Evolutionary conservation across 805 yeast genomes (phyloP), one percentile per base, ranked within the genome.

Genomic region (Suhomyces sp.): DNA sequence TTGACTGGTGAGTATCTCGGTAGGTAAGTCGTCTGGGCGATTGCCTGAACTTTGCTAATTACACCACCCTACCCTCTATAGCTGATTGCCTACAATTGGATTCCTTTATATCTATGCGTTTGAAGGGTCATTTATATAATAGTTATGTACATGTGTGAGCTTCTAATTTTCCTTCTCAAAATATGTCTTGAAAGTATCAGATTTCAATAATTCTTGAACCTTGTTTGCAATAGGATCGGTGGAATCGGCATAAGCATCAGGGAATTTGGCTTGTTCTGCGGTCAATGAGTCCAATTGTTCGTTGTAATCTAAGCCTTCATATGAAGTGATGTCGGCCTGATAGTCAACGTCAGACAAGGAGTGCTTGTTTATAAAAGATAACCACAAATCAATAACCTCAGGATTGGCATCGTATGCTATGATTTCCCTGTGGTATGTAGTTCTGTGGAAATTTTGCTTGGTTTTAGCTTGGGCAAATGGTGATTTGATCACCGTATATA

Each of bases 381-480:
- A 75, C 83, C 91, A 85, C 48, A 88, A 71, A 67, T 94, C 96
- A 43, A 94, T 74, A 4, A 87, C 86, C 63, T 89, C 96, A 1
- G 92, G 86, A 53, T 87, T 84, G 15, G 97, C 82, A 68, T 94
- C 98, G 78, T 82, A 91, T 25, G 90, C 87, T 58, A 78, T 79
- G 57, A 94, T 76, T 54, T 81, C 67, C 56, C 96, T 82, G 60
- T 86, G 83, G 67, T 83, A 88, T 1, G 98, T 94, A 46, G 82
- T 79, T 74, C 98, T 85, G 74, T 89, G 88, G 72, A 88, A 94
- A 76, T 93, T 94, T 74, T 93, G 96, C 73, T 94, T 94, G 8
- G 94, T 80, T 68, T 91, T 92, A 48, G 97, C 96, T 64, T 89
- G 94, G 19, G 88, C 97, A 67, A 94, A 94, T 1, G 97, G 97